Base-by-base conservation (phyloP, 768 basidiomycete genomes). In the Tephrocybe sp. region DNA sequence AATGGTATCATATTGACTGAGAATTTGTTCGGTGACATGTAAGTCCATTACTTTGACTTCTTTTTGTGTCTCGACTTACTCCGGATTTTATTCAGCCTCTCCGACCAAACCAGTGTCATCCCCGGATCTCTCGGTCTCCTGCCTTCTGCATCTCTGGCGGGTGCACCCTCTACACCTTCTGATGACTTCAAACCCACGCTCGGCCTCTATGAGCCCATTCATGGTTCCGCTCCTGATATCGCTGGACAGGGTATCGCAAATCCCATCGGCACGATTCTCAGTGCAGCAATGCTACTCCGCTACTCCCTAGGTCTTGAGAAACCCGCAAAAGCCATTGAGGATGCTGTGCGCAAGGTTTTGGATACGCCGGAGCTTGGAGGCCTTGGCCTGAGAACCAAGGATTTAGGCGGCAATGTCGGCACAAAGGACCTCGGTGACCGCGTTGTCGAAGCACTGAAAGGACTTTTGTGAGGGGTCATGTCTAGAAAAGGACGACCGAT, bases 1-100 rank as follows among this genome's bases (percentile, higher is more conserved):
- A 99, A 99, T 64, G 97, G 97, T 53, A 84, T 99, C 39, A 78
- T 98, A 57, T 69, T 99, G 49, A 99, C 94, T 0, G 94, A 94
- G 70, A 97, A 97, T 67, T 68, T 97, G 67, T 97, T 97, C 56
- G 94, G 94, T 39, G 94, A 97, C 67, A 97, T 97, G 97, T 97
- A 63, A 63, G 91, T 73, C 44, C 40, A 22, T 43, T 49, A 31
- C 15, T 45, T 7, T 29, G 8, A 8, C 21, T n/a, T 38, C 37
- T 6, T 38, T 21, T 6, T 18, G 18, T 19, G n/a, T 15, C 33
- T 15, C 13, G 15, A 34, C 33, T n/a, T 15, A 10, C 27, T 29
- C 11, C n/a, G 33, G 4, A 8, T 16, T 16, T 12, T 21, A 52
- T 27, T 22, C 61, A 97, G 94, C 61, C 80, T 99, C 31, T 98